Evolutionary conservation across 371 early-diverging fungal genomes (phyloP).

Genomic region (Rhizopus arrhizus): DNA sequence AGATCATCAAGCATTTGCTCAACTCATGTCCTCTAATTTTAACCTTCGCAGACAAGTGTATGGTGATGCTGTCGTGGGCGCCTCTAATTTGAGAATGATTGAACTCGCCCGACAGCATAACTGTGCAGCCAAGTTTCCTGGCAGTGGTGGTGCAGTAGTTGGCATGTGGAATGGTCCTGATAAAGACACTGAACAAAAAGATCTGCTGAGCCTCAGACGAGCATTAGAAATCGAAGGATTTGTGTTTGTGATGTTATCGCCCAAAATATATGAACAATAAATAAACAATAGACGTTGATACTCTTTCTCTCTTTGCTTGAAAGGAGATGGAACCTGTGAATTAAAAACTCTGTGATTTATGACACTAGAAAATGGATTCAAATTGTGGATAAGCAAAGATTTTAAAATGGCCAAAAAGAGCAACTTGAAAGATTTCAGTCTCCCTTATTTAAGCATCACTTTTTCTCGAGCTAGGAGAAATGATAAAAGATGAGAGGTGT

Average conservation of each 20-base stretch:
- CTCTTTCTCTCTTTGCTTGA: too few species aligned
- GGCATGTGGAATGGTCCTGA: slow-evolving; percentile 47
- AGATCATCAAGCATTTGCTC: slow-evolving; percentile 40
- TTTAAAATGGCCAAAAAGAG: too few species aligned
- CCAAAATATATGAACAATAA: slow-evolving; percentile 18
- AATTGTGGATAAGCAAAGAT: too few species aligned
- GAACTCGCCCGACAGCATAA: slow-evolving; percentile 44
- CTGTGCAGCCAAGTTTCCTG: slow-evolving; percentile 57
- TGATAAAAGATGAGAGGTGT: too few species aligned
- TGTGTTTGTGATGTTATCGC: slow-evolving; percentile 42
- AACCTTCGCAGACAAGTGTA: slow-evolving; percentile 49
- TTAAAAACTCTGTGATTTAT: too few species aligned
- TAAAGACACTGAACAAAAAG: slow-evolving; percentile 15
- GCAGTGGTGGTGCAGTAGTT: slow-evolving; percentile 59
- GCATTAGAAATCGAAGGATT: slow-evolving; percentile 51
- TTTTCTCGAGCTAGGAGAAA: too few species aligned
- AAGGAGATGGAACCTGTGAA: too few species aligned
- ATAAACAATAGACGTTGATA: not conserved
- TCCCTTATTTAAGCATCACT: too few species aligned
- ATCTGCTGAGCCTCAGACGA: slow-evolving; percentile 33
- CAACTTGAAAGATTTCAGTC: too few species aligned
- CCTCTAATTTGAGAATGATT: slow-evolving; percentile 53
- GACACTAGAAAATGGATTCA: too few species aligned
- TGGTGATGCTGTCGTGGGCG: slow-evolving; percentile 52
- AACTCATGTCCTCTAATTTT: slow-evolving; percentile 56